These are phyloP conservation scores for Eutypella sp. DNA, from an alignment of 2,329 filamentous ascomycete species.

Conservation along the genomic window DNA sequence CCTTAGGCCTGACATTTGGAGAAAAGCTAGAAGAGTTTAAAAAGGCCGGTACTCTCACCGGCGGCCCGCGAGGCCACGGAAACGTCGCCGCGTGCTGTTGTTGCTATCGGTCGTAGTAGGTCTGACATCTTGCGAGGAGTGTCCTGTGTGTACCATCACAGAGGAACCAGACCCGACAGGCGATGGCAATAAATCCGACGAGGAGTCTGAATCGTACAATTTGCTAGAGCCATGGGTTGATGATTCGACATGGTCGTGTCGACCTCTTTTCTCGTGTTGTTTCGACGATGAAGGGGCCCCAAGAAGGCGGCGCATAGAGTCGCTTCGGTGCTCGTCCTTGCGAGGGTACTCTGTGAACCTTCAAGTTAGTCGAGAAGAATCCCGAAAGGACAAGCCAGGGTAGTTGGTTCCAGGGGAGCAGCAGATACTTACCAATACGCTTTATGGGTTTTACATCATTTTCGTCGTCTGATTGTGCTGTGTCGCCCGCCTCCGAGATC, in stretches of 20 bases:
- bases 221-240: conserved; percentile 3
- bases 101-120: neutral
- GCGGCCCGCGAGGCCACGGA: conserved; percentile 9
- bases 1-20: no score
- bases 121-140: conserved; percentile 19
- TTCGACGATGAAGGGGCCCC: conserved; percentile 1
- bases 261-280: no score
- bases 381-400: neutral
- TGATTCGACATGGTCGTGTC: neutral
- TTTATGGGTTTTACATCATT: conserved; percentile 3
- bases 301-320: neutral
- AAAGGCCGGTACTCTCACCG: conserved; percentile 1
- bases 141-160: conserved; percentile 23
- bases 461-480: neutral
- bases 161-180: conserved; percentile 19
- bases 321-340: conserved; percentile 8
- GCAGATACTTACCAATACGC: conserved; percentile 18
- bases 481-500: conserved; percentile 9
- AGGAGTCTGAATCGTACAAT: neutral
- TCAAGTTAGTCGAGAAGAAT: conserved; percentile 2
- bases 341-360: conserved; percentile 16
- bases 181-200: conserved; percentile 6
- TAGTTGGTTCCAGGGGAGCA: no score
- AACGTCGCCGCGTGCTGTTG: conserved; percentile 6
- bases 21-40: neutral